Evolutionary conservation across 306 rosid species (phyloP).

Genomic region (Alnus rubra): DNA sequence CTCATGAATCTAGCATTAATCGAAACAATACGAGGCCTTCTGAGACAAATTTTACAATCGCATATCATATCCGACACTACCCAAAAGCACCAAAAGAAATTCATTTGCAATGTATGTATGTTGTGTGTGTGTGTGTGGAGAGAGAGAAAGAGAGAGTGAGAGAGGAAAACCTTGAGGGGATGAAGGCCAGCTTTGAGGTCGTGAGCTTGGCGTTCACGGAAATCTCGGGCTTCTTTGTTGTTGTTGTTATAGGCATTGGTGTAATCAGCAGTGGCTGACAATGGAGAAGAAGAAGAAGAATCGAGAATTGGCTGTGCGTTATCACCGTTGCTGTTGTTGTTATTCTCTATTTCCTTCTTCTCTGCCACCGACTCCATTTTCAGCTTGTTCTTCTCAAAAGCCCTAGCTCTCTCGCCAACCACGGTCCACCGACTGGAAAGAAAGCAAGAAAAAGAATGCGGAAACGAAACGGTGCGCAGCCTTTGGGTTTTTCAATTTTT

Average conservation of each 20-base stretch:
- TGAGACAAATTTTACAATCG: background rate
- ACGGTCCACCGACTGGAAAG: too few relatives aligned
- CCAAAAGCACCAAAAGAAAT: background rate
- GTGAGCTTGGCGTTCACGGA: slow-evolving; percentile 45
- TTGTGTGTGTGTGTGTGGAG: too few relatives aligned
- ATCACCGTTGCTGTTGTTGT: slow-evolving; percentile 8
- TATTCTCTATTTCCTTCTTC: slow-evolving; percentile 39
- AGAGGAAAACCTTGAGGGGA: slow-evolving; percentile 47
- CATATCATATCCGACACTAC: background rate
- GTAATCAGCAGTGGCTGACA: slow-evolving; percentile 15
- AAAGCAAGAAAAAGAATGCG: background rate
- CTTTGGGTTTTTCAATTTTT: background rate
- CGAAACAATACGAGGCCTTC: background rate
- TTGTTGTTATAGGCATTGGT: background rate
- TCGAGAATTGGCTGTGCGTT: slow-evolving; percentile 25
- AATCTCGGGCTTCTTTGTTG: slow-evolving; percentile 35
- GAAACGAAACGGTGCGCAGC: background rate
- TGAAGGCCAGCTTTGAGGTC: slow-evolving; percentile 58
- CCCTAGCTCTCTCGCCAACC: slow-evolving; percentile 25
- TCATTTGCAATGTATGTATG: background rate
- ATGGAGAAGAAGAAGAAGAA: slow-evolving; percentile 23
- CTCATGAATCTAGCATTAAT: background rate
- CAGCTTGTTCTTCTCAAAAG: slow-evolving; percentile 11
- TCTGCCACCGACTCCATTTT: slow-evolving; percentile 44
- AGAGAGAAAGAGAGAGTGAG: background rate